Evolutionary conservation across 2,329 filamentous ascomycete genomes (phyloP), one percentile per base, ranked within the genome.

Genomic region (Trichothecium sympodiale): DNA sequence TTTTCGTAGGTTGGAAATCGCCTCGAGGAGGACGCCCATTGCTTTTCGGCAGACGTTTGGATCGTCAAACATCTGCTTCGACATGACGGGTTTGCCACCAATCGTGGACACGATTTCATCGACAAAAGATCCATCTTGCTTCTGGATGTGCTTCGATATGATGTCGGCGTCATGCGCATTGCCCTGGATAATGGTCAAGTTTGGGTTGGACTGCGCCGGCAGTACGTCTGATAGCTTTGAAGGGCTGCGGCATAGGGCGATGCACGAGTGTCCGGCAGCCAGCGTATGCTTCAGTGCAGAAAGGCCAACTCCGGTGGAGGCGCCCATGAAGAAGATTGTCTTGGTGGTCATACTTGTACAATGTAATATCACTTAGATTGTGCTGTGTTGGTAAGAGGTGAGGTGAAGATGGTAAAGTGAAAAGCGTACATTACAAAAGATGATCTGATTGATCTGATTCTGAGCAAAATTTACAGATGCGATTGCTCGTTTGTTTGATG

Each of bases 321-420:
- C 65, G 39, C 71, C 71, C 36, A 74, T 59, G 55, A 75, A 71
- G 31, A 65, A 59, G 37, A 72, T 50, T 4, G 65, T 61, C 41
- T 64, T n/a, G n/a, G n/a, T n/a, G n/a, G n/a, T n/a, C n/a, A n/a
- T n/a, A n/a, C n/a, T n/a, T n/a, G n/a, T n/a, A n/a, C n/a, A n/a
- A n/a, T n/a, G n/a, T n/a, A n/a, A n/a, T n/a, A n/a, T n/a, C n/a
- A n/a, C n/a, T n/a, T n/a, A n/a, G n/a, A n/a, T n/a, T n/a, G n/a
- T n/a, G n/a, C n/a, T n/a, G n/a, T n/a, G n/a, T n/a, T n/a, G n/a
- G n/a, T n/a, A n/a, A n/a, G n/a, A n/a, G n/a, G n/a, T n/a, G n/a
- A n/a, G n/a, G n/a, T n/a, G n/a, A n/a, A n/a, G n/a, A n/a, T n/a
- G n/a, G n/a, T n/a, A n/a, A n/a, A n/a, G n/a, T n/a, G n/a, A n/a